phyloP scores from a whole-genome alignment of 1,284 basidiomycete genomes.

The Lignosus rhinocerotis region DNA sequence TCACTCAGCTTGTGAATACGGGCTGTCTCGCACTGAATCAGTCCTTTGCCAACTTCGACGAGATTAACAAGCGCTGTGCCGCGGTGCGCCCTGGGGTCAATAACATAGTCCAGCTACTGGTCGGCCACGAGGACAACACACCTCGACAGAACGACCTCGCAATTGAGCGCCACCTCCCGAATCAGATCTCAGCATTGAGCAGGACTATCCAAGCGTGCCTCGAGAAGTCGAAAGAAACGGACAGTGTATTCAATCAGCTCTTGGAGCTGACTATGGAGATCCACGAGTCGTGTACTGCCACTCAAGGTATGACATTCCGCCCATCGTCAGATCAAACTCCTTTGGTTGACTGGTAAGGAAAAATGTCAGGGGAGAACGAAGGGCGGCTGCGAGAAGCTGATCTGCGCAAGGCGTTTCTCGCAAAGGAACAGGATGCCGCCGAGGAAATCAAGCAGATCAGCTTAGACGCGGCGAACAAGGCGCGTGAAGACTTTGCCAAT shows the following conservation, averaged over 20 bases:
- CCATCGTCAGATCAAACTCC: background rate
- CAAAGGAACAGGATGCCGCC: constrained; percentile 2
- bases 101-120: constrained; percentile 12
- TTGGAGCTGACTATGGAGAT: constrained; percentile 14
- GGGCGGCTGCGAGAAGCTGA: background rate
- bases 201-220: constrained; percentile 11
- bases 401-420: constrained; percentile 1
- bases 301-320: constrained; percentile 1
- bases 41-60: constrained; percentile 17
- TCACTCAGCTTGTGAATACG: constrained; percentile 13
- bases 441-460: constrained; percentile 7
- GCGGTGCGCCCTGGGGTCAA: constrained; percentile 12
- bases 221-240: constrained; percentile 12
- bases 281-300: constrained; percentile 7
- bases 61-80: constrained; percentile 13
- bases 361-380: constrained; percentile 8
- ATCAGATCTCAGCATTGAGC: constrained; percentile 8
- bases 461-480: background rate
- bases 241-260: constrained; percentile 3
- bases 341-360: background rate
- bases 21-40: constrained; percentile 10
- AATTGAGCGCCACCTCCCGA: constrained; percentile 10
- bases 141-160: constrained; percentile 11
- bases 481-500: constrained; percentile 6
- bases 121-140: constrained; percentile 12